A percentile compares a stretch with the other conserved stretches of the same genome.
Conservation (phyloP, 2,329 filamentous ascomycete genomes). For the Cladobotryum protrusum region DNA sequence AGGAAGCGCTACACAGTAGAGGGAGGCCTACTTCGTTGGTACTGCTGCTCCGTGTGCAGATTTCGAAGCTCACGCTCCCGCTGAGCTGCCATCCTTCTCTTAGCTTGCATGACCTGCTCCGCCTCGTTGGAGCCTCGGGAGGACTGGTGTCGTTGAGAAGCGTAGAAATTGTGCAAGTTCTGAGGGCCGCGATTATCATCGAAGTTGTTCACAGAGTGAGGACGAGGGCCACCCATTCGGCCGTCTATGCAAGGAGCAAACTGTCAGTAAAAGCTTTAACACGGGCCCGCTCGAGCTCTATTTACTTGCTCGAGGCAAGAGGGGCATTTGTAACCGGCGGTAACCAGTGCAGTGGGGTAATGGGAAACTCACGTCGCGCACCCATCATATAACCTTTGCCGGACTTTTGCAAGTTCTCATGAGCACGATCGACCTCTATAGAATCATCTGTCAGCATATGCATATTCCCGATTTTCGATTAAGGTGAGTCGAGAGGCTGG, state of each 20-base stretch:
- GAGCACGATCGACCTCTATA: conserved; percentile 88
- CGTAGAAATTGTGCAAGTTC: conserved; percentile 87
- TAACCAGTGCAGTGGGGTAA: not conserved
- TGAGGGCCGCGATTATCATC: conserved; percentile 63
- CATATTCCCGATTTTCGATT: not conserved
- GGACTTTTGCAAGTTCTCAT: conserved; percentile 94
- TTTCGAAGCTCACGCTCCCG: conserved; percentile 98
- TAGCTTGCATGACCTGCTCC: conserved; percentile 98
- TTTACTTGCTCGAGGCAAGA: conserved; percentile 1
- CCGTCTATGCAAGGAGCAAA: conserved; percentile 48
- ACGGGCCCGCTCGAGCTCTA: conserved; percentile 6
- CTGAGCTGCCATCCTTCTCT: conserved; percentile 98
- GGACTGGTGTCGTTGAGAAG: conserved; percentile 84
- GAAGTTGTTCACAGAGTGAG: conserved; percentile 81
- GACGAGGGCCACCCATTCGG: conserved; percentile 64
- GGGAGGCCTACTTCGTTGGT: conserved; percentile 95
- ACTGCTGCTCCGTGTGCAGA: conserved; percentile 99
- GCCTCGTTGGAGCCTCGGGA: conserved; percentile 80
- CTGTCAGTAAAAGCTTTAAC: conserved; percentile 6
- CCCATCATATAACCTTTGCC: conserved; percentile 78
- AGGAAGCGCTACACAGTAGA: conserved; percentile 61
- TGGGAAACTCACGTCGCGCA: conserved; percentile 73
- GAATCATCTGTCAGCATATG: conserved; percentile 5
- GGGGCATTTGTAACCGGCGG: not conserved
- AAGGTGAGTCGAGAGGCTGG: no score